Evolutionary conservation across 1,139 yeast genomes (phyloP).

Genomic region (Debaryomyces subglobosus): DNA sequence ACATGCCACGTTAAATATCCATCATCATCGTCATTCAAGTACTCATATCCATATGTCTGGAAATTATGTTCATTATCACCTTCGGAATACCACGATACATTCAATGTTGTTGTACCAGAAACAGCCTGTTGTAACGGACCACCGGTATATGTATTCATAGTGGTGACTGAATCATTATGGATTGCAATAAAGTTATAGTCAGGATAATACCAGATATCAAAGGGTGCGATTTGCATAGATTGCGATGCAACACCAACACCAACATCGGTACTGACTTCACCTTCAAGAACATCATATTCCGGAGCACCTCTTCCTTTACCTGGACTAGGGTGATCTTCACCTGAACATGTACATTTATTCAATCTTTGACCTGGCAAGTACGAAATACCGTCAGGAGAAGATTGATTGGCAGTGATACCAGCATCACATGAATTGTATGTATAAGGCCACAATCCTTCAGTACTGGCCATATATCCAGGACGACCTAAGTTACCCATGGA

Average conservation of each 20-base stretch:
- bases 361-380: constrained; percentile 78
- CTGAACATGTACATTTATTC: constrained; percentile 69
- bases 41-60: constrained; percentile 82
- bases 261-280: constrained; percentile 52
- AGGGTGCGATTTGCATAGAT: constrained; percentile 82
- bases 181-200: constrained; percentile 73
- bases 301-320: constrained; percentile 90
- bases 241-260: constrained; percentile 70
- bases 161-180: constrained; percentile 60
- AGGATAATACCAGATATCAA: constrained; percentile 84
- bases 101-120: constrained; percentile 71
- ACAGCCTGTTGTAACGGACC: constrained; percentile 88
- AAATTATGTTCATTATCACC: constrained; percentile 50
- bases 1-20: constrained; percentile 88
- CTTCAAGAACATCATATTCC: constrained; percentile 85
- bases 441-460: constrained; percentile 91
- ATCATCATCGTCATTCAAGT: constrained; percentile 59
- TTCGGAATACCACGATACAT: constrained; percentile 73
- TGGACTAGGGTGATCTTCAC: constrained; percentile 76
- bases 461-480: constrained; percentile 76
- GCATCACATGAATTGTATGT: constrained; percentile 80
- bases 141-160: constrained; percentile 78
- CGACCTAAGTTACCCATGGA: constrained; percentile 84
- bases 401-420: constrained; percentile 88
- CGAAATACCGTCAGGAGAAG: constrained; percentile 78